Base-by-base conservation (phyloP, 306 rosid genomes). In the Begonia fuchsioides region DNA sequence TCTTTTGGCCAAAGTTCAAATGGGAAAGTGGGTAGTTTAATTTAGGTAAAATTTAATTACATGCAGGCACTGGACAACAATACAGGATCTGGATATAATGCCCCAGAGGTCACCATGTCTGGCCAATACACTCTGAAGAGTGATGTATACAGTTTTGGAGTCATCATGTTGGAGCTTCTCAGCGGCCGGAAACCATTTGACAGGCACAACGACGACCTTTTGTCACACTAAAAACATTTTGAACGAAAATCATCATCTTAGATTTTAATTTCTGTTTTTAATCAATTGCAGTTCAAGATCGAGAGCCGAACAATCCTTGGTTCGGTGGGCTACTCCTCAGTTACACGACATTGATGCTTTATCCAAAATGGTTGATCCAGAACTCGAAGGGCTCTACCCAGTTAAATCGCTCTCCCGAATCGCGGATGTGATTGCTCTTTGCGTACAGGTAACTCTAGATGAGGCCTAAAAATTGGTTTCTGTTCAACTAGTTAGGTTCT, bases 271-370 rank as follows among this genome's bases (percentile, higher is more conserved):
- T 48, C 19, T 53, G 32, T 52, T 12, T 47, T 17, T 26, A 26
- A 50, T 60, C 60, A 11, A 15, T 52, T 11, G 62, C 78, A 92
- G 99, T 76, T 71, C 81, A 47, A 92, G 74, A 72, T 60, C 83
- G 48, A 77, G 99, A 63, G 71, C 71, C 32, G 99, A 92, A 65
- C 99, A 92, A 58, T 82, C 93, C 44, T 72, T 92, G 72, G 99
- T 82, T 69, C 72, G 92, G 54, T 92, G 99, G 99, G 96, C 99
- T 18, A 80, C 93, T 10, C 99, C 99, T 61, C 99, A 92, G 70
- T 94, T 92, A 46, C 99, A 92, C 57, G 99, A 92, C 60, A 92
- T 92, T 8, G 98, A 92, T 52, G 96, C 98, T 40, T 69, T 92
- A 70, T 75, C 79, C 12, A 85, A 92, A 76, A 92, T 92, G 98